Conservation (phyloP, 2,329 filamentous ascomycete genomes). For the Calycina herbarum region DNA sequence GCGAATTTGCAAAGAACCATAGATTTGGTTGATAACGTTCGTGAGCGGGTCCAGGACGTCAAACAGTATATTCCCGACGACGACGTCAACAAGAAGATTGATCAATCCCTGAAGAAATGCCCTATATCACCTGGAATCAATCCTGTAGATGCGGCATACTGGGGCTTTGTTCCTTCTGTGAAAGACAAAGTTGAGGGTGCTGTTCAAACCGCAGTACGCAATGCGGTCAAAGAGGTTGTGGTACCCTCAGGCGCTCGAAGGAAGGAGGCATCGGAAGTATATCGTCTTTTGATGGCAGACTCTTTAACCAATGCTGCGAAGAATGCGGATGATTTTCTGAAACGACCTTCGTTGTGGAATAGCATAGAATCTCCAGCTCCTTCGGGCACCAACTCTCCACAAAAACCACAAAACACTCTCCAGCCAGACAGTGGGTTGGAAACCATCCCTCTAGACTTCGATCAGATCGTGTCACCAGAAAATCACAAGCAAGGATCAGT, state of each 20-base stretch:
- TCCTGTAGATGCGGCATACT: conserved; percentile 30
- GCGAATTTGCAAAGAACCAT: conserved; percentile 23
- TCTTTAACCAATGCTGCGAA: conserved; percentile 28
- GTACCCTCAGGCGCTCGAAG: conserved; percentile 25
- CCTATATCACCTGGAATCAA: conserved; percentile 7
- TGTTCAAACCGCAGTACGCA: conserved; percentile 32
- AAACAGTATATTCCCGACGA: conserved; percentile 9
- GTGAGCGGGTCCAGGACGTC: conserved; percentile 15
- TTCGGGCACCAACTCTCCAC: background rate
- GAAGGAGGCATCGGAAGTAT: conserved; percentile 27
- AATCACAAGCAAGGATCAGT: conserved; percentile 13
- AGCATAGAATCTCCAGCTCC: conserved; percentile 2
- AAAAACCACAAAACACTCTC: conserved; percentile 8
- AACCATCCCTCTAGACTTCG: conserved; percentile 19
- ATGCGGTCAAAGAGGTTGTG: conserved; percentile 28
- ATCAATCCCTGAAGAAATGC: background rate
- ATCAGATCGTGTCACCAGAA: conserved; percentile 14
- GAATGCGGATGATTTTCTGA: conserved; percentile 31
- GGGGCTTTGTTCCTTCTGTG: conserved; percentile 33
- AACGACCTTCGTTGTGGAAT: conserved; percentile 26
- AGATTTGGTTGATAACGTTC: conserved; percentile 21
- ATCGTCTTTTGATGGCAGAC: conserved; percentile 30
- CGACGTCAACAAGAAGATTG: background rate
- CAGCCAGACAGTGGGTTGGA: conserved; percentile 17
- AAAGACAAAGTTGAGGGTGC: conserved; percentile 33